phyloP scores from a whole-genome alignment of 148 eudicot genomes.

The Arbutus unedo region DNA sequence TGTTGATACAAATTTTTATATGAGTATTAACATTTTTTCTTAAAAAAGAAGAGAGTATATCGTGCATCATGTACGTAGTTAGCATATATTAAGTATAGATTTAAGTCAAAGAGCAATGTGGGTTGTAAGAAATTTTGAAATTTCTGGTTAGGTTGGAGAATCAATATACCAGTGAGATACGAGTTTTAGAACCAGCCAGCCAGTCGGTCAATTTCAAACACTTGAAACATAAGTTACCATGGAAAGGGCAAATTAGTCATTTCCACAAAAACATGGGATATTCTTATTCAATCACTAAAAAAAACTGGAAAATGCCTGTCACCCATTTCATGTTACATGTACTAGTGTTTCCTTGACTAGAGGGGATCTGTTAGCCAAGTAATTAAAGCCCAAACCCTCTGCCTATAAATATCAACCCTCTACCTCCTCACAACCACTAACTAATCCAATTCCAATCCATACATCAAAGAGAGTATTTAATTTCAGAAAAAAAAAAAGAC shows the following conservation, averaged over 20 bases:
- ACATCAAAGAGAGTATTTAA: background rate
- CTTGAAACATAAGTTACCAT: background rate
- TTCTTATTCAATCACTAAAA: background rate
- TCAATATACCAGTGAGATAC: too few relatives aligned
- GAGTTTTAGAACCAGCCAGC: background rate
- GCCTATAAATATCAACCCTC: slow-evolving; percentile 21
- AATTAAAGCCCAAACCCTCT: background rate
- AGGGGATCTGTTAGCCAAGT: background rate
- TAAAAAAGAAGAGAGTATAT: too few relatives aligned
- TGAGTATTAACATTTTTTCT: too few relatives aligned
- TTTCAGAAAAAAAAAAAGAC: too few relatives aligned
- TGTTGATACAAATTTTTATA: too few relatives aligned
- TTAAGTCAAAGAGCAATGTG: background rate
- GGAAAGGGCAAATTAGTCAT: slow-evolving; percentile 17
- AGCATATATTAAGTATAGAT: too few relatives aligned
- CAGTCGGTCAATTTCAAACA: background rate
- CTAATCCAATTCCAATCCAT: background rate
- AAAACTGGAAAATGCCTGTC: slow-evolving; percentile 30
- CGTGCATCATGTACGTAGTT: too few relatives aligned
- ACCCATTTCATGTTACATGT: slow-evolving; percentile 22
- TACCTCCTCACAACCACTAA: slow-evolving; percentile 12
- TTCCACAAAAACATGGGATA: background rate
- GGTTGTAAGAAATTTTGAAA: background rate
- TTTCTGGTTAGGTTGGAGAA: background rate
- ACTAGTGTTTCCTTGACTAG: slow-evolving; percentile 20